Percentiles rank a stretch among this genome's conserved stretches.
Conservation (phyloP, 257 asterid genomes). For the Solanum piurae region DNA sequence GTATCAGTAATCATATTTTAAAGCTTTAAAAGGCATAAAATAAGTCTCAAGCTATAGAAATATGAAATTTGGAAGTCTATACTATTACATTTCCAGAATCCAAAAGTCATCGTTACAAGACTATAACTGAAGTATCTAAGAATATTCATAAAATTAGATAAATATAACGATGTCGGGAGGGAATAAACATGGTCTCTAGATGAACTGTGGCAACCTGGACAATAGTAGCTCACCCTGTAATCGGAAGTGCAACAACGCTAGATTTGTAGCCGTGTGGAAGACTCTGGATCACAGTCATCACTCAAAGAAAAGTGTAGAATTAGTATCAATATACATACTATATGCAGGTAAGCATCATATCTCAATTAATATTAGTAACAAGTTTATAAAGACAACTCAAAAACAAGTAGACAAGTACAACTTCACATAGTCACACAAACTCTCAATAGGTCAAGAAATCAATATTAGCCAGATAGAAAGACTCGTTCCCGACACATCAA, state of each 20-base stretch:
- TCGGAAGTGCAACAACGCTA: not conserved
- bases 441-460: not conserved
- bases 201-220: not conserved
- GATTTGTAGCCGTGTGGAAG: not conserved
- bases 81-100: not conserved
- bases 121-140: not conserved
- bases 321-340: too few relatives aligned
- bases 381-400: not conserved
- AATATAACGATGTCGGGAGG: not conserved
- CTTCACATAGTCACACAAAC: not conserved
- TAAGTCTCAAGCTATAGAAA: not conserved
- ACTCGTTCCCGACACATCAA: not conserved
- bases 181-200: not conserved
- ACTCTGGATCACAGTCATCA: not conserved
- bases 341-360: not conserved
- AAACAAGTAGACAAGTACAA: not conserved
- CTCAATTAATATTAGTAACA: not conserved
- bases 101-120: not conserved
- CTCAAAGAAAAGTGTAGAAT: not conserved
- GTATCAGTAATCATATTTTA: not conserved
- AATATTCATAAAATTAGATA: not conserved
- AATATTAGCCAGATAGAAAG: not conserved
- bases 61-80: not conserved
- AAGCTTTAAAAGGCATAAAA: not conserved
- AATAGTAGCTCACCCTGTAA: not conserved